These are phyloP conservation scores for Aspergillus wentii DNA, from an alignment of 495 filamentous ascomycete species.

Conservation along the genomic window DNA sequence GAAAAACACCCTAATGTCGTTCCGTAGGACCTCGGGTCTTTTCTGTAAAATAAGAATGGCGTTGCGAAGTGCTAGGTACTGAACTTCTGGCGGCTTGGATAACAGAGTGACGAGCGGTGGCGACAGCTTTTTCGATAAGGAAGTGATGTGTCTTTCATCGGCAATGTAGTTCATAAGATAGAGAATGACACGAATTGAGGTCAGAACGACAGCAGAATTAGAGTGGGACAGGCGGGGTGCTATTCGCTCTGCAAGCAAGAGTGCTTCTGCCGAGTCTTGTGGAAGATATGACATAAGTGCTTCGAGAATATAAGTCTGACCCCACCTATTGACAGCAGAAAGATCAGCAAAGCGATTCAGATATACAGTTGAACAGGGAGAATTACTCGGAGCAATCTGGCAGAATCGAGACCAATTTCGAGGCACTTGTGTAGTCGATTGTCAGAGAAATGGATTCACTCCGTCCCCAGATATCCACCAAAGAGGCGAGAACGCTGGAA, in stretches of 20 bases:
- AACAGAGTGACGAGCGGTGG: conserved; percentile 93
- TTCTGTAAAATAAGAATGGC: conserved; percentile 91
- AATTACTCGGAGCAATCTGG: conserved; percentile 95
- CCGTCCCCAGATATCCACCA: conserved; percentile 98
- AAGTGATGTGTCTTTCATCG: conserved; percentile 85
- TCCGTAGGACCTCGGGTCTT: conserved; percentile 87
- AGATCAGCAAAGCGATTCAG: background rate
- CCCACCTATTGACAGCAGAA: conserved; percentile 66
- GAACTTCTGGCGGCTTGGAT: conserved; percentile 94
- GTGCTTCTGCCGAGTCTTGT: conserved; percentile 81
- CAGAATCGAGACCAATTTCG: conserved; percentile 94
- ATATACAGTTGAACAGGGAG: conserved; percentile 1
- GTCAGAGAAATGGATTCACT: conserved; percentile 97
- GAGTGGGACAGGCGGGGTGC: conserved; percentile 90
- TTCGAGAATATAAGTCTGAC: conserved; percentile 97
- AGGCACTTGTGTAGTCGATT: conserved; percentile 94
- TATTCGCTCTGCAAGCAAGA: conserved; percentile 88
- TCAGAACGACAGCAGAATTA: conserved; percentile 94
- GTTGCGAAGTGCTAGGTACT: conserved; percentile 93
- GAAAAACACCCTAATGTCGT: conserved; percentile 98
- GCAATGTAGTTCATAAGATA: conserved; percentile 99
- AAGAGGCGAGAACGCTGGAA: conserved; percentile 81
- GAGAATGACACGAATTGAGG: conserved; percentile 89
- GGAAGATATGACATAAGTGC: conserved; percentile 98
- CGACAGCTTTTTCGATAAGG: conserved; percentile 87